Evolutionary conservation across 2,329 filamentous ascomycete genomes (phyloP), one percentile per base, ranked within the genome.

Genomic region (Rhinocladiella similis): DNA sequence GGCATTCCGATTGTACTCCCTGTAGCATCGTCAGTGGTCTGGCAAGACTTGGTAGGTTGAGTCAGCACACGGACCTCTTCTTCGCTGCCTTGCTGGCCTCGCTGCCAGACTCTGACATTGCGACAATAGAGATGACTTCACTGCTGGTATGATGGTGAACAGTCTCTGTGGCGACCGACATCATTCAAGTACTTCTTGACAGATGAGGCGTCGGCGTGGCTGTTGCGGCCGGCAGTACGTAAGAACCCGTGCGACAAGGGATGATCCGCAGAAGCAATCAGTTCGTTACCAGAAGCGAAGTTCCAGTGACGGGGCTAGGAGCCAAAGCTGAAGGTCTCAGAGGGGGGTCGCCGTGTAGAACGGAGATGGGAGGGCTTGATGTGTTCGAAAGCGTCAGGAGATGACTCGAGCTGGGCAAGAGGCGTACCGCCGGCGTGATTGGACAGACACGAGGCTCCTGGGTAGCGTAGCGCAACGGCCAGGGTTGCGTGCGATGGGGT

Each of bases 1-100:
- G 46, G 74, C 74, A 61, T 76, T 72, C 47, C 74, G 69, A 57
- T 77, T 77, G 62, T 70, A 70, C 56, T 69, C 67, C 54, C 67
- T 67, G 46, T 47, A 3, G 22, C 39, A 33, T 20, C 14, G 53
- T 62, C 46, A 65, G 59, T 46, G 47, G 9, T 13, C 20, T n/a
- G 20, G 16, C 20, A 18, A n/a, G 16, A 16, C 16, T 42, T 18
- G 18, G 43, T 39, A 14, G 14, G 25, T 13, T 39, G 10, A 33
- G 7, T 10, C 10, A 33, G 6, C 29, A 29, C 6, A 54, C 61
- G 42, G 45, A 64, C 64, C 64, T 66, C 56, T 66, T 65, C 62
- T 68, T 68, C 16, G 67, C 66, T 50, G 59, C 62, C 59, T 69
- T 69, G 51, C 54, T 63, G 41, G 63, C 60, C 46, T 69, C 67